A percentile compares a stretch with the other conserved stretches of the same genome.
These are phyloP conservation scores for Tylopilus felleus DNA, from an alignment of 768 basidiomycete species.

Conservation along the genomic window DNA sequence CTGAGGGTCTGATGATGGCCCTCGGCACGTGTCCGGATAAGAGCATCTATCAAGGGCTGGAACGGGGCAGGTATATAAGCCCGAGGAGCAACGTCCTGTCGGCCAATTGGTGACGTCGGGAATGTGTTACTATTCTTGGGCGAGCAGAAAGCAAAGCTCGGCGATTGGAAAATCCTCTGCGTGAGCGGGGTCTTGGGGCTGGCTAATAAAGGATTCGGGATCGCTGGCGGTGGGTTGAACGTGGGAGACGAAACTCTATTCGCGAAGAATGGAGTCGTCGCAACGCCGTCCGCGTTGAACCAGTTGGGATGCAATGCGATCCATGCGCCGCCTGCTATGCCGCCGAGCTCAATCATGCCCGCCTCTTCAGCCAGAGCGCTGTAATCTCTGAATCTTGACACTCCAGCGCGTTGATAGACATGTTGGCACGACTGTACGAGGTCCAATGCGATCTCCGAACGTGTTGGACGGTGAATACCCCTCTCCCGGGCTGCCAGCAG, in stretches of 20 bases:
- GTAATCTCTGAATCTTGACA: slow-evolving; percentile 27
- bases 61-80: slow-evolving; percentile 16
- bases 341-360: slow-evolving; percentile 27
- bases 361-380: slow-evolving; percentile 24
- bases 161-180: slow-evolving; percentile 1
- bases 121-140: neutral
- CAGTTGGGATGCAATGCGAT: slow-evolving; percentile 28
- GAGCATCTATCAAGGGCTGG: slow-evolving; percentile 31
- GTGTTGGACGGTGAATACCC: slow-evolving; percentile 34
- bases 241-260: slow-evolving; percentile 12
- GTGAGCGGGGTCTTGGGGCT: slow-evolving; percentile 5
- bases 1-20: slow-evolving; percentile 36
- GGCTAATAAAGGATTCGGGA: slow-evolving; percentile 7
- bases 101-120: neutral
- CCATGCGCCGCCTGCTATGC: slow-evolving; percentile 17
- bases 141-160: neutral
- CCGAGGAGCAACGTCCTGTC: neutral
- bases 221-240: slow-evolving; percentile 6
- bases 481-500: slow-evolving; percentile 24
- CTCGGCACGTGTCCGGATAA: slow-evolving; percentile 31
- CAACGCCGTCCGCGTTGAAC: slow-evolving; percentile 7
- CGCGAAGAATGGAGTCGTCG: neutral
- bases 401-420: slow-evolving; percentile 27
- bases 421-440: slow-evolving; percentile 30
- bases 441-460: slow-evolving; percentile 37